Base-by-base conservation (phyloP, 805 yeast genomes). In the Wickerhamiella shivajii region DNA sequence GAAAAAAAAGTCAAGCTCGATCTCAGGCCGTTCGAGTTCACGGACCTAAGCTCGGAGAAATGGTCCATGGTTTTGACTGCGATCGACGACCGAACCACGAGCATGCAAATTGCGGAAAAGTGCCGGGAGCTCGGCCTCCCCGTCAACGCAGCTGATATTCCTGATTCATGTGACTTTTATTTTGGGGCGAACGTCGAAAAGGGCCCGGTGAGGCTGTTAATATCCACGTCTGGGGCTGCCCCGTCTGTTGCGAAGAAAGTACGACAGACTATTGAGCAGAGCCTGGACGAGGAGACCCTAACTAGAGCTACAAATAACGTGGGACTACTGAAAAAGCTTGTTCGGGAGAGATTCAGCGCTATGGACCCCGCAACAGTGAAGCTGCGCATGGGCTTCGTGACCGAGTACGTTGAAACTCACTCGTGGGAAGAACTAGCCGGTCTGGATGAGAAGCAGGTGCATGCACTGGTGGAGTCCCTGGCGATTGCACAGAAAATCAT, bases 91-190 rank as follows among this genome's bases (percentile, higher is more conserved):
- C 77, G 77, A 35, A 61, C 58, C 9, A 55, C 67, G 31, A 70
- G 80, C 21, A 59, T 64, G 15, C 53, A 56, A 41, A 71, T 80
- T 14, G 79, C 74, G 49, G 63, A 67, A 40, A 55, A 57, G 30
- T 60, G 67, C 40, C 49, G 53, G 55, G 61, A 39, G 54, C 63
- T 39, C 57, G 60, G 27, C 55, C 71, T 37, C 43, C 81, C 51
- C 17, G 81, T 77, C 16, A 80, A 80, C 48, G 74, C 79, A 24
- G 93, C 93, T 1, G 93, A 80, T 51, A 77, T 77, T 40, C 92
- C 93, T 3, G 66, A 68, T n/a, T 58, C 71, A 39, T 80, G 93
- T 57, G 93, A 80, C 53, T 80, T 78, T 53, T 80, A 78, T 57
- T 80, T 80, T 52, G 93, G 93, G 1, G 69, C 85, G 16, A 72